A percentile compares a stretch with the other conserved stretches of the same genome.
phyloP scores from a whole-genome alignment of 2,329 filamentous ascomycete species.

The Penicillium sp. region DNA sequence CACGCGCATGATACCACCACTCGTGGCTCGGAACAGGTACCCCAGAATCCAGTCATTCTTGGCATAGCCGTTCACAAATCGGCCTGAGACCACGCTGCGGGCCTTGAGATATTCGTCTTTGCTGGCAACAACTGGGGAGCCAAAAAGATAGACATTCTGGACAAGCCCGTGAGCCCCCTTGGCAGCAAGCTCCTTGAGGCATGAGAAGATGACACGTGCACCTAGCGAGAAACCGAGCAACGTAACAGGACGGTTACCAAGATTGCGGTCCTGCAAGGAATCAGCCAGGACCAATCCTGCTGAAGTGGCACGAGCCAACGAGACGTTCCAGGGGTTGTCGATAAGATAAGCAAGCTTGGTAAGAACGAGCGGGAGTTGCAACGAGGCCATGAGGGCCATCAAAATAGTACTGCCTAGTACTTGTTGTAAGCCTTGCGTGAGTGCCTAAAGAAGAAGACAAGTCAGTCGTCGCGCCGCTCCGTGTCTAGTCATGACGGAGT shows the following conservation, averaged over 20 bases:
- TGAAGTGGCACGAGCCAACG: slow-evolving; percentile 81
- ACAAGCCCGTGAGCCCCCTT: slow-evolving; percentile 83
- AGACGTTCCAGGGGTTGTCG: slow-evolving; percentile 98
- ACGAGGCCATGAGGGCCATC: slow-evolving; percentile 83
- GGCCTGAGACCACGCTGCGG: slow-evolving; percentile 81
- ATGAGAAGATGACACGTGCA: slow-evolving; percentile 88
- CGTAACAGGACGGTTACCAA: slow-evolving; percentile 88
- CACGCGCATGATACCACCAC: slow-evolving; percentile 84
- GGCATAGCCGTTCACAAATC: slow-evolving; percentile 93
- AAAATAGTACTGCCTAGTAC: slow-evolving; percentile 88
- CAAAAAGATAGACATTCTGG: slow-evolving; percentile 95
- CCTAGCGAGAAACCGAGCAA: slow-evolving; percentile 94
- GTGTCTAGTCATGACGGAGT: background rate
- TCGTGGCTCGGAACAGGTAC: slow-evolving; percentile 93
- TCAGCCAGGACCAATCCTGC: slow-evolving; percentile 93
- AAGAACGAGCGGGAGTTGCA: slow-evolving; percentile 88
- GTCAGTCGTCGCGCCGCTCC: slow-evolving; percentile 5
- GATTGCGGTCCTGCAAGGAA: slow-evolving; percentile 85
- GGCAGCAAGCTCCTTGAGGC: slow-evolving; percentile 79
- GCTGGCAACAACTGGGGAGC: slow-evolving; percentile 87
- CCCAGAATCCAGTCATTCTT: slow-evolving; percentile 96
- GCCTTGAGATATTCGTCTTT: slow-evolving; percentile 84
- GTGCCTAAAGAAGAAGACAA: slow-evolving; percentile 61
- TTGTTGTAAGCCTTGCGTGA: slow-evolving; percentile 95
- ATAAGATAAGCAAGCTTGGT: slow-evolving; percentile 95